Base-by-base conservation (phyloP, 1,139 yeast species). In the Candida tetrigidarum region DNA sequence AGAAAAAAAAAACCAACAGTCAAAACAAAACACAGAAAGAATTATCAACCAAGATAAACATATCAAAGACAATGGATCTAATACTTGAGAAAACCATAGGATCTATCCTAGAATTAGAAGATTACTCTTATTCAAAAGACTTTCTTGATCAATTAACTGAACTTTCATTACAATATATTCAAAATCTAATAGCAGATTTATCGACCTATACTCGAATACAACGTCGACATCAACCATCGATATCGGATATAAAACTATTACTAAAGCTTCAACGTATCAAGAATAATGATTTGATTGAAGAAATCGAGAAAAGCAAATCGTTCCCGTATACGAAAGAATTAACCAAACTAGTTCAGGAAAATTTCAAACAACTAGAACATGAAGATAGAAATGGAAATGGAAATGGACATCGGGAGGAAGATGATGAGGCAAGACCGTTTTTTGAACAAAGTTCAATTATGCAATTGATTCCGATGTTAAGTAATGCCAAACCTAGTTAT, bases 151-250 rank as follows among this genome's bases (percentile, higher is more conserved):
- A 75, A 44, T 47, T 83, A 37, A 63, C 79, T 2, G 69, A 73
- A 16, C 61, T 82, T 51, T 74, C 84, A 2, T 70, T 74, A 37
- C 65, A 66, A 16, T 83, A 81, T 57, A 66, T 88, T 56, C 67
- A 76, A 50, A 69, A 71, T 23, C 51, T 86, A 42, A 61, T 77
- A 5, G 56, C 63, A 5, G 68, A 75, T 37, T 60, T 89, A 36
- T 80, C 78, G 45, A 76, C 77, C 48, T 62, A 82, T 28, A 74
- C 86, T 2, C 83, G 80, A 48, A 64, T 82, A n/a, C 96, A 90
- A 62, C 70, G 97, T 53, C 73, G 96, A 44, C 66, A 72, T 20
- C 62, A 63, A 23, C 88, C 93, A 0, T 70, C 88, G 0, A 63
- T 80, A 23, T 71, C 71, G 16, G 96, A 89, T 60, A 50, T 86